Conservation (phyloP, 2,329 filamentous ascomycete genomes). For the Fusarium sp. region DNA sequence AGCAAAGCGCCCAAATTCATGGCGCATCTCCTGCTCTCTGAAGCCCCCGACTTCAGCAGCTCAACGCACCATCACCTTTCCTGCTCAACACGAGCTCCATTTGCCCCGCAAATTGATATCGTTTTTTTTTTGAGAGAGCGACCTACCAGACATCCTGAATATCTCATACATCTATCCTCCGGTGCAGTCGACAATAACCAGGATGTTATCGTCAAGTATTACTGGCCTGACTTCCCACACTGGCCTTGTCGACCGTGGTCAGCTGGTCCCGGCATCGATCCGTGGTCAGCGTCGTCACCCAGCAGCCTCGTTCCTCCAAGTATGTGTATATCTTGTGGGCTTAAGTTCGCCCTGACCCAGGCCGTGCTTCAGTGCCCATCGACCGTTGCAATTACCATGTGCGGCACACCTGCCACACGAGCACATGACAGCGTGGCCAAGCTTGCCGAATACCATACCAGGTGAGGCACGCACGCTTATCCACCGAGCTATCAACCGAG, state of each 20-base stretch:
- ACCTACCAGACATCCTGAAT: neutral
- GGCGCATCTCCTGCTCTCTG: rapidly evolving
- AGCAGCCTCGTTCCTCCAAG: rapidly evolving
- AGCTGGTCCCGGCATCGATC: neutral
- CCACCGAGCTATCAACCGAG: rapidly evolving
- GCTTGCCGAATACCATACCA: neutral
- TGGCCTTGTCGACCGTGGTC: rapidly evolving
- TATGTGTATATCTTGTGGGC: no score
- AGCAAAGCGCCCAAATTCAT: neutral
- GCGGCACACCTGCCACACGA: neutral
- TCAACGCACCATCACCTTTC: neutral
- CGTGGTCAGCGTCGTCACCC: rapidly evolving
- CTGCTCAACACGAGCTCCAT: neutral
- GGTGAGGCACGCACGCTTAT: neutral
- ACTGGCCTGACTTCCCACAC: neutral
- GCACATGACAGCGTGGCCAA: neutral
- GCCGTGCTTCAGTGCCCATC: neutral
- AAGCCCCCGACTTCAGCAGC: neutral
- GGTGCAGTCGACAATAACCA: rapidly evolving
- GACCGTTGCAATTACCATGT: neutral
- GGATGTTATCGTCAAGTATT: neutral
- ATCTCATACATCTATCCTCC: neutral
- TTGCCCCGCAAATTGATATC: neutral
- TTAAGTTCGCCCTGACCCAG: rapidly evolving
- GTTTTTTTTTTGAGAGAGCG: neutral